Conservation (phyloP, 805 yeast species). For the Yarrowia keelungensis region DNA sequence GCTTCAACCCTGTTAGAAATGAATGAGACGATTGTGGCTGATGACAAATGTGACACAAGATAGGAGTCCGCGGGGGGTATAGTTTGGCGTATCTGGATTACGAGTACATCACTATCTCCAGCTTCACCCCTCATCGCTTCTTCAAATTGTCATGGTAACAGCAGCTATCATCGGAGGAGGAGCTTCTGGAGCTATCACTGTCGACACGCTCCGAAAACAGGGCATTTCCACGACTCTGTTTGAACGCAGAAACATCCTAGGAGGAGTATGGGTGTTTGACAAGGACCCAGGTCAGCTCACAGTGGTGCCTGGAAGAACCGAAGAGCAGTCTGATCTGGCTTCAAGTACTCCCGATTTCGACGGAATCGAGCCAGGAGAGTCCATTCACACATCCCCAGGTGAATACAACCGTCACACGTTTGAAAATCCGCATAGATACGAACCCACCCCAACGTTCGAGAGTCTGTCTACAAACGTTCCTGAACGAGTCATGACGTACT, state of each 20-base stretch:
- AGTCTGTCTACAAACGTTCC: constrained; percentile 11
- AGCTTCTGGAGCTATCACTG: constrained; percentile 7
- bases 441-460: constrained; percentile 23
- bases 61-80: background rate
- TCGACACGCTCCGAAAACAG: constrained; percentile 8
- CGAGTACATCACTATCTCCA: too few relatives aligned
- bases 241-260: constrained; percentile 19
- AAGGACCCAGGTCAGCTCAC: background rate
- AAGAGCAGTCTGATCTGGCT: constrained; percentile 4
- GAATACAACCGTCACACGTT: constrained; percentile 23
- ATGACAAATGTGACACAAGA: constrained; percentile 18
- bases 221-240: constrained; percentile 3
- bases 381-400: background rate
- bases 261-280: constrained; percentile 28
- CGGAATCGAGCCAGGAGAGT: constrained; percentile 9
- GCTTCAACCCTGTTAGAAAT: constrained; percentile 36
- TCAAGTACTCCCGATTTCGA: constrained; percentile 10
- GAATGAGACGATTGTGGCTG: constrained; percentile 7
- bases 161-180: constrained; percentile 28
- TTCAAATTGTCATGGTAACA: background rate
- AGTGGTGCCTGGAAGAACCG: constrained; percentile 9
- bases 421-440: constrained; percentile 14
- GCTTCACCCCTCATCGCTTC: background rate
- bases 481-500: constrained; percentile 31
- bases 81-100: too few relatives aligned